A percentile compares a stretch with the other conserved stretches of the same genome.
Conservation (phyloP, 176 grass and related monocot genomes). For the Panicum miliaceum region DNA sequence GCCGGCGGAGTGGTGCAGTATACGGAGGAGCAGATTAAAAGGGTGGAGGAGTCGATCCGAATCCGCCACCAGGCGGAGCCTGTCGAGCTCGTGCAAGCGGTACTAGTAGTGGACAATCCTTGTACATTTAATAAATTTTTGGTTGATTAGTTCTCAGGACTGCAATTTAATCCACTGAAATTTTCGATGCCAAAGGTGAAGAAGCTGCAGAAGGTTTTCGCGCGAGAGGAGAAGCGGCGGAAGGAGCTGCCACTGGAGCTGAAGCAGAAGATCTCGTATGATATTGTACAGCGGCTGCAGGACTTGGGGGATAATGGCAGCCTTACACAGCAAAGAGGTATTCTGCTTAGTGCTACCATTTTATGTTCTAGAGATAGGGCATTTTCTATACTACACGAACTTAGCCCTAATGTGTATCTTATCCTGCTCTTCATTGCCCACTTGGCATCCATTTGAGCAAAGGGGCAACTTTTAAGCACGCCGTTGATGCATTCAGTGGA, state of each 20-base stretch:
- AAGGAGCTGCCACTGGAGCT: constrained; percentile 60
- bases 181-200: constrained; percentile 57
- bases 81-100: constrained; percentile 75
- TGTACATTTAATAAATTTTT: constrained; percentile 6
- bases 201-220: constrained; percentile 58
- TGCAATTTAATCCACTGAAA: constrained; percentile 8
- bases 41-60: constrained; percentile 81
- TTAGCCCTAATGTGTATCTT: constrained; percentile 28
- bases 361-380: constrained; percentile 6
- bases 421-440: not conserved
- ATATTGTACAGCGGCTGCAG: constrained; percentile 58
- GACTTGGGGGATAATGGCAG: constrained; percentile 51
- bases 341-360: not conserved
- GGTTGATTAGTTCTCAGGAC: not conserved
- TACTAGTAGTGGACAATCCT: constrained; percentile 30
- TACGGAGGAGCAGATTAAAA: constrained; percentile 73
- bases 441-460: not conserved
- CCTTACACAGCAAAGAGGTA: constrained; percentile 70
- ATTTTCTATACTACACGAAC: not conserved
- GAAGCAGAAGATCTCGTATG: constrained; percentile 72
- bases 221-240: constrained; percentile 59
- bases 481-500: not conserved
- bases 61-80: constrained; percentile 68
- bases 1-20: constrained; percentile 43
- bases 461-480: constrained; percentile 13